Evolutionary conservation across 2,329 filamentous ascomycete species (phyloP), one percentile per base, ranked within the genome.

Genomic region (Chaetomium globosum): DNA sequence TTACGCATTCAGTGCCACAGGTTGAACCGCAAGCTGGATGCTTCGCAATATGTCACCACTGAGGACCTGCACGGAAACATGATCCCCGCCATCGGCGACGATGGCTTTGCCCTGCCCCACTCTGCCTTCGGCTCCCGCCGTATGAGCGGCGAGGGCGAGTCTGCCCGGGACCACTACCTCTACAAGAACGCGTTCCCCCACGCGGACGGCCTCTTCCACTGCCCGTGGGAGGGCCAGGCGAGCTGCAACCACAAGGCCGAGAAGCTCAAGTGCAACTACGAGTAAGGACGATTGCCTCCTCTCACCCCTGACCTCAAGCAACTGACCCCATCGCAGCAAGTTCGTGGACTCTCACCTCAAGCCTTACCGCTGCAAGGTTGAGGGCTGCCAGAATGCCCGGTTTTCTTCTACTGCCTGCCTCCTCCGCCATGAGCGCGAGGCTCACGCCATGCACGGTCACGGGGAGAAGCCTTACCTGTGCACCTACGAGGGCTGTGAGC

Each of bases 181-280:
- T 94, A 93, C 81, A 88, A 89, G 75, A 87, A 86, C 71, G 85
- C 83, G 62, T 79, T 80, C 55, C 85, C 88, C 10, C 78, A 84
- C 49, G 77, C 83, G 39, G 92, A 97, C 78, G 93, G 92, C 74
- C 86, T 96, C 65, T 98, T 95, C 81, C 92, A 96, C 80, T 98
- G 94, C 83, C 94, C 94, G 6, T 95, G 90, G 83, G 88, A 90
- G 76, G 89, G 87, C 72, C 83, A 88, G 67, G 65, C 80, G 36
- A 82, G 76, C 74, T 98, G 94, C 85, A 90, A 86, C 78, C 94
- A 97, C 87, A 91, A 91, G 80, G 87, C 93, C 49, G 95, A 96
- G 75, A 95, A 96, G 82, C 90, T 98, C 73, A 97, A 97, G 86
- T 97, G 94, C 88, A 96, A 97, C 80, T 98, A 97, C 76, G 93